These are phyloP conservation scores for Pterocarpus santalinus DNA, from an alignment of 306 rosid genomes.

Conservation along the genomic window DNA sequence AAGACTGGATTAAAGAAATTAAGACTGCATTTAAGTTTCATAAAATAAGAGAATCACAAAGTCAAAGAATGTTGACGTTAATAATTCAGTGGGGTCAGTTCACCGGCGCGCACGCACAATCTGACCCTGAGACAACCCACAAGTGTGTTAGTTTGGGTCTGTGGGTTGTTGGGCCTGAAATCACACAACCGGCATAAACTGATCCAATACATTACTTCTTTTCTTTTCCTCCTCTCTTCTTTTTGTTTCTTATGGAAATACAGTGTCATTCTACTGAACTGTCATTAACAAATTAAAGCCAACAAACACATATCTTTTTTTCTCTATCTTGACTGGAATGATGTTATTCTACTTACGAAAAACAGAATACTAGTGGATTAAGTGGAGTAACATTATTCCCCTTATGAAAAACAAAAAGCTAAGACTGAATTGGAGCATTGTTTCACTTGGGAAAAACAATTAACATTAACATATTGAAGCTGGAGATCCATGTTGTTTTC, in stretches of 20 bases:
- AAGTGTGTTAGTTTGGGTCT: not conserved
- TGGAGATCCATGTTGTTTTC: too few relatives aligned
- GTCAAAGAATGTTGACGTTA: not conserved
- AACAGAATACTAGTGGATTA: too few relatives aligned
- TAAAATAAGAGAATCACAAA: not conserved
- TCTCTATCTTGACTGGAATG: too few relatives aligned
- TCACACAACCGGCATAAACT: not conserved
- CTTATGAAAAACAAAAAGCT: too few relatives aligned
- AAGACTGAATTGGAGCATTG: too few relatives aligned
- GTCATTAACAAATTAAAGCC: too few relatives aligned
- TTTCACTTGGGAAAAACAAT: too few relatives aligned
- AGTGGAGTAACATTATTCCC: too few relatives aligned
- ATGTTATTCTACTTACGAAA: too few relatives aligned
- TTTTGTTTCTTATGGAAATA: too few relatives aligned
- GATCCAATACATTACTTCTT: not conserved
- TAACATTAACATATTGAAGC: too few relatives aligned
- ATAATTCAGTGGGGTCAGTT: not conserved
- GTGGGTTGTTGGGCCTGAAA: slow-evolving; percentile 20
- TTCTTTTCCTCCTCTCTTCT: not conserved
- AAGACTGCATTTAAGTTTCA: not conserved
- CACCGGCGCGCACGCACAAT: not conserved
- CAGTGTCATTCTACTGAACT: not conserved
- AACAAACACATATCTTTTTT: too few relatives aligned
- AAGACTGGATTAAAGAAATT: not conserved
- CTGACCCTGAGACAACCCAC: not conserved